phyloP scores from a whole-genome alignment of 2,329 filamentous ascomycete genomes.

The Emergomyces africanus region DNA sequence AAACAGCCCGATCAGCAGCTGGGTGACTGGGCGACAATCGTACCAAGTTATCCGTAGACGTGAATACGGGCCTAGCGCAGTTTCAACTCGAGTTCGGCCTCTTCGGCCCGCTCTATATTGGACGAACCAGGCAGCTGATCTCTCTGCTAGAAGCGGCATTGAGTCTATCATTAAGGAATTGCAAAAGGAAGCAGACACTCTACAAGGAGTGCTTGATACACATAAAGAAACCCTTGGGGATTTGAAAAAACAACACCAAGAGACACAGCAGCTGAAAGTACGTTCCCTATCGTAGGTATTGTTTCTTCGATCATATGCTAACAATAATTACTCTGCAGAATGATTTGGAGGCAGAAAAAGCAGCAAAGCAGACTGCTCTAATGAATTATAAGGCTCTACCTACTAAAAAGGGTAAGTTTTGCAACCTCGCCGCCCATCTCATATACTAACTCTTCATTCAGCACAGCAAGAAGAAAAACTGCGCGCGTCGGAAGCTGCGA shows the following conservation, averaged over 20 bases:
- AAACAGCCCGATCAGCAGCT: constrained; percentile 47
- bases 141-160: constrained; percentile 44
- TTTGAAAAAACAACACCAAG: constrained; percentile 13
- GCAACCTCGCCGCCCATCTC: constrained; percentile 8
- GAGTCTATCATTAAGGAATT: constrained; percentile 36
- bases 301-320: constrained; percentile 6
- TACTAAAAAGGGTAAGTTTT: constrained; percentile 52
- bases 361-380: constrained; percentile 50
- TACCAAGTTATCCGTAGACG: constrained; percentile 57
- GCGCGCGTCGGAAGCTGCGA: constrained; percentile 27
- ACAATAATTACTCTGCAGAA: constrained; percentile 12
- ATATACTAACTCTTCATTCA: constrained; percentile 20
- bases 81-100: constrained; percentile 53
- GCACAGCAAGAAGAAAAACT: constrained; percentile 35
- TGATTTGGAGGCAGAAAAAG: constrained; percentile 46
- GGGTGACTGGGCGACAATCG: constrained; percentile 52
- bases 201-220: constrained; percentile 16
- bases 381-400: constrained; percentile 56
- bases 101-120: constrained; percentile 55
- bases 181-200: constrained; percentile 28
- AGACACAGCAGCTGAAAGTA: constrained; percentile 32
- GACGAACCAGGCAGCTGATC: constrained; percentile 64
- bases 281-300: constrained; percentile 8
- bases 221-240: constrained; percentile 18
- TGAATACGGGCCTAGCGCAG: constrained; percentile 67